These are phyloP conservation scores for Juglanconis oblonga DNA, from an alignment of 2,329 filamentous ascomycete species.

Conservation along the genomic window DNA sequence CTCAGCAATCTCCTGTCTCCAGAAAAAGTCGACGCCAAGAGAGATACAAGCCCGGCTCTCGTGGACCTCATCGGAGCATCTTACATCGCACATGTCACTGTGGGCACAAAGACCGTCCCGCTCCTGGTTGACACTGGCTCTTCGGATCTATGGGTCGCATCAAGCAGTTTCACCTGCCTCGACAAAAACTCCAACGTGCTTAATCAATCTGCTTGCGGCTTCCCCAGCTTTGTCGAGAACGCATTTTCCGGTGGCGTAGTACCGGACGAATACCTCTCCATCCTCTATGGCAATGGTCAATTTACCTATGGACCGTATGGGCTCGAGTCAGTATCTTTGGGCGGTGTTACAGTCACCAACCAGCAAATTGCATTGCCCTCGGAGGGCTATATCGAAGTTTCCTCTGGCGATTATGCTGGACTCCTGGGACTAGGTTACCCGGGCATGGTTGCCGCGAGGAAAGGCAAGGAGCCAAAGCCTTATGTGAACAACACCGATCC, in stretches of 20 bases:
- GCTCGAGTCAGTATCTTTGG: slow-evolving; percentile 3
- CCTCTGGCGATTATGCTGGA: slow-evolving; percentile 10
- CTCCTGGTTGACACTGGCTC: slow-evolving; percentile 29
- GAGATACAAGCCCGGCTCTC: too few relatives aligned
- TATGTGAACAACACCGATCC: background rate
- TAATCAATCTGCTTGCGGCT: background rate
- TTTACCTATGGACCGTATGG: slow-evolving; percentile 11
- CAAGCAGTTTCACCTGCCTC: slow-evolving; percentile 9
- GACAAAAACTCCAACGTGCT: background rate
- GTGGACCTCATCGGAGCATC: slow-evolving; percentile 7
- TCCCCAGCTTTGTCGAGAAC: background rate
- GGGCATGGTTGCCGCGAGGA: slow-evolving; percentile 10
- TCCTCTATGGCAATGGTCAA: slow-evolving; percentile 10
- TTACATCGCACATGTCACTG: slow-evolving; percentile 26
- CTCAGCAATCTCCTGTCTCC: background rate
- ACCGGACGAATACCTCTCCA: slow-evolving; percentile 11
- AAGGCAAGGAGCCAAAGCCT: background rate
- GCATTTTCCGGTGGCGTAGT: background rate
- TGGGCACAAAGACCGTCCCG: slow-evolving; percentile 25
- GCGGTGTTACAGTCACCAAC: background rate
- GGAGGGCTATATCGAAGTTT: background rate
- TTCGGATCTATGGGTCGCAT: slow-evolving; percentile 13
- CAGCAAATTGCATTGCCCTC: slow-evolving; percentile 14
- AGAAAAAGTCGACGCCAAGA: background rate
- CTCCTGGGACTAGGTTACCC: slow-evolving; percentile 14